phyloP scores from a whole-genome alignment of 257 asterid genomes.

The Echium plantagineum region DNA sequence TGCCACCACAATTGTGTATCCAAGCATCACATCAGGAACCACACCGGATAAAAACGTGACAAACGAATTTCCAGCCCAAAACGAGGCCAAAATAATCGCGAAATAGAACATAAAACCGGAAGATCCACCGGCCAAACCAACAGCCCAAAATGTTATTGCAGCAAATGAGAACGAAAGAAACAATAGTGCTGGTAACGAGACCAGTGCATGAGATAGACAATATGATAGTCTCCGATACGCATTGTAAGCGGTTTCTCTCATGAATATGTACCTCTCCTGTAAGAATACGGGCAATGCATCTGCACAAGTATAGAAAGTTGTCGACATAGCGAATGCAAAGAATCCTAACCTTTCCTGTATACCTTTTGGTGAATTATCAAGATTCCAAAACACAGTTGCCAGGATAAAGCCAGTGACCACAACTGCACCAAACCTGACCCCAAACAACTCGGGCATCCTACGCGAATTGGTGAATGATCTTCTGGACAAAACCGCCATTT shows the following conservation, averaged over 20 bases:
- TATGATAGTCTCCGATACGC: constrained; percentile 62
- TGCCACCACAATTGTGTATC: constrained; percentile 68
- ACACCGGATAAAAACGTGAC: constrained; percentile 66
- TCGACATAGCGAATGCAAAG: constrained; percentile 70
- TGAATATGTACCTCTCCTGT: constrained; percentile 66
- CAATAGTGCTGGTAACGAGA: constrained; percentile 37
- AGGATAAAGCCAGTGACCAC: constrained; percentile 60
- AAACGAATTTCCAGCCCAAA: constrained; percentile 81
- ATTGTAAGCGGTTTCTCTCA: constrained; percentile 68
- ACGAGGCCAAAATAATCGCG: constrained; percentile 45
- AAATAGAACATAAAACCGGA: constrained; percentile 51
- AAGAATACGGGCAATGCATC: constrained; percentile 66
- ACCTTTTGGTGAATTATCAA: constrained; percentile 62
- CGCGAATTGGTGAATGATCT: constrained; percentile 48
- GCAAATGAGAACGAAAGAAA: constrained; percentile 52
- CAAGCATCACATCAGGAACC: constrained; percentile 73
- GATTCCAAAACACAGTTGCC: constrained; percentile 61
- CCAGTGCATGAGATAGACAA: constrained; percentile 55
- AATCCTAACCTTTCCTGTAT: constrained; percentile 61
- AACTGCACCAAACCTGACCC: constrained; percentile 37
- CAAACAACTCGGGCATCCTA: constrained; percentile 65
- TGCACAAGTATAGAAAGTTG: constrained; percentile 74
- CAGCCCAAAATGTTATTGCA: constrained; percentile 59
- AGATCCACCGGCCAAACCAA: constrained; percentile 45
- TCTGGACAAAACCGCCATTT: constrained; percentile 36